Percentiles rank a stretch among this genome's conserved stretches.
Evolutionary conservation across 2,329 filamentous ascomycete species (phyloP).

Genomic region (Colletotrichum chrysophilum): DNA sequence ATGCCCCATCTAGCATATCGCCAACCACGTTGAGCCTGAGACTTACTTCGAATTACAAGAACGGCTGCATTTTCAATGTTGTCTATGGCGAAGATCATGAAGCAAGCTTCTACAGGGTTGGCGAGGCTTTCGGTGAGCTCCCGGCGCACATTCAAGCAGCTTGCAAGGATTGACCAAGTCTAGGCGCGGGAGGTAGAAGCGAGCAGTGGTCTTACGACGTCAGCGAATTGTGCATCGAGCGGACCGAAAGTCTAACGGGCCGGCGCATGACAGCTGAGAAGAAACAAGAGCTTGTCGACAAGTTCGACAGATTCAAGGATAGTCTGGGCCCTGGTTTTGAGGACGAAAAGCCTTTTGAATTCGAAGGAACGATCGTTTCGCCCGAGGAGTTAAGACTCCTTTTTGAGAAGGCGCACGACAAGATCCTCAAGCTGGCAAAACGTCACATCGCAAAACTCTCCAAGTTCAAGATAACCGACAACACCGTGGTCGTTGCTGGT

Average conservation of each 20-base stretch:
- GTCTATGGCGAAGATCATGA: not conserved
- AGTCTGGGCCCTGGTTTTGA: not conserved
- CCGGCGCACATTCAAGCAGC: not conserved
- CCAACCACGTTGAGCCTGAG: not conserved
- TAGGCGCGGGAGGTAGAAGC: conserved; percentile 6
- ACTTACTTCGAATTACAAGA: not conserved
- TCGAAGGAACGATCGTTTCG: not conserved
- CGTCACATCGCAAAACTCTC: not conserved
- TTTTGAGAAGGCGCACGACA: not conserved
- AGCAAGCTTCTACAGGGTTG: not conserved
- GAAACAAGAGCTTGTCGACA: not conserved
- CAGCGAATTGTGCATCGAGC: not conserved
- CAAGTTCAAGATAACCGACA: not conserved
- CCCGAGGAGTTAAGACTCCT: not conserved
- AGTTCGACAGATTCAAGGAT: not conserved
- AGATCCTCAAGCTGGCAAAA: not conserved
- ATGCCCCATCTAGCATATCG: not conserved
- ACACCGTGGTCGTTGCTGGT: not conserved
- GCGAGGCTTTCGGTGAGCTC: not conserved
- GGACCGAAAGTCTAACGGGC: not conserved
- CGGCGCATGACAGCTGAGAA: not conserved
- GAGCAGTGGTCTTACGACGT: conserved; percentile 13
- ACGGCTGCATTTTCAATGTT: conserved; percentile 8
- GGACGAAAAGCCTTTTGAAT: not conserved
- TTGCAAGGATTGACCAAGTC: not conserved